These are phyloP conservation scores for Plasmodium sp. DNA, from an alignment of 169 alveolate species.

Conservation along the genomic window DNA sequence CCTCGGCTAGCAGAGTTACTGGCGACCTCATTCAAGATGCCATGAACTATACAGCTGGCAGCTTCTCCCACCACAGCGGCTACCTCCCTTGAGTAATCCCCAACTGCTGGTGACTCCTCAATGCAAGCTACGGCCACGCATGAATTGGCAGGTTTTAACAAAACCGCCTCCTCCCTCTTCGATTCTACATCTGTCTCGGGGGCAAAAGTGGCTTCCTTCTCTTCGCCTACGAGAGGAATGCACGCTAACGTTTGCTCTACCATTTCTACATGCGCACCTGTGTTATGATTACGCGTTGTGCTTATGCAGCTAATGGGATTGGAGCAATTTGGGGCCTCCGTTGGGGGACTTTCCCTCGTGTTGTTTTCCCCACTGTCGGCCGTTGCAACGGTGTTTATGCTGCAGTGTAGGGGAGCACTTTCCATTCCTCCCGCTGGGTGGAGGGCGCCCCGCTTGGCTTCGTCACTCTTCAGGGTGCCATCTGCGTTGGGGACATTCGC, in stretches of 20 bases:
- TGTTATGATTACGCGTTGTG: constrained; percentile 1
- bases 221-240: neutral
- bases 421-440: neutral
- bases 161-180: neutral
- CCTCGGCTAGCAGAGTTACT: neutral
- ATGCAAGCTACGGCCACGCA: neutral
- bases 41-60: neutral
- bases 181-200: neutral
- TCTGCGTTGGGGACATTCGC: neutral
- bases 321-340: neutral
- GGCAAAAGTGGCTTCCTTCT: neutral
- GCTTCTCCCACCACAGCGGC: neutral
- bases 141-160: neutral
- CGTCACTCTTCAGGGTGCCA: neutral
- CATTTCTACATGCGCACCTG: neutral
- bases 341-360: neutral
- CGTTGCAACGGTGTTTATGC: neutral
- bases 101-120: neutral
- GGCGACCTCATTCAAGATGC: neutral
- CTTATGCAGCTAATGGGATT: neutral
- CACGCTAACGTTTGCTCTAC: neutral
- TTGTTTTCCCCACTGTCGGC: neutral
- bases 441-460: neutral
- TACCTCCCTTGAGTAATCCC: neutral
- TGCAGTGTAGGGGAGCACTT: neutral